Base-by-base conservation (phyloP, 768 basidiomycete species). In the Dioszegia crocea region DNA sequence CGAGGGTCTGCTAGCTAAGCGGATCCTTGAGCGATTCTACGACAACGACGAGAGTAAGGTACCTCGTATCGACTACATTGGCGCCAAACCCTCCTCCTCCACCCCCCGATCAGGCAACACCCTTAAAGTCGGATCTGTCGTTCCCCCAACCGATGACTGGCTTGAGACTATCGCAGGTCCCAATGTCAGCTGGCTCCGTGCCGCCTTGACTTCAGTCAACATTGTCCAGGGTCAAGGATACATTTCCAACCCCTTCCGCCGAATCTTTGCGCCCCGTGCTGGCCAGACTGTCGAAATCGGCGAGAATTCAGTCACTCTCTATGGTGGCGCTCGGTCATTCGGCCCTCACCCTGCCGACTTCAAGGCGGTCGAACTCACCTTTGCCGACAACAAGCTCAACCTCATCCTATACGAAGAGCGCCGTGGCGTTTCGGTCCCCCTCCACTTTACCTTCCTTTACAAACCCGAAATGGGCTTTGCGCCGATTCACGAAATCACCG, bases 401-500 rank as follows among this genome's bases (percentile, higher is more conserved):
- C 80, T 94, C 38, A 85, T 84, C 0, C 80, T 97, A 63, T 86
- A 81, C 73, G 93, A 98, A 76, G 92, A 94, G 64, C 87, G 91
- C 44, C 83, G 77, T 16, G 85, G 83, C 29, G 82, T 81, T 27
- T 83, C 88, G 2, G 84, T 98, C 27, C 89, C 93, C 21, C 85
- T 99, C 26, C 71, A 79, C 43, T 84, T 99, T 67, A 82, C 85
- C 64, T 98, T 91, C 83, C 76, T 81, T 59, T 98, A 97, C 79
- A 84, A 86, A 67, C 91, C 93, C 5, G 85, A 88, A 6, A 86
- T 86, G 79, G 91, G 90, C 40, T 96, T 83, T 62, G 87, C 88
- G 1, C 92, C 96, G 23, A 91, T 99, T 65, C 93, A 94, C 71
- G 96, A 98, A 76, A 79, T 94, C 57, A 83, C 85, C 4, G 81